phyloP scores from a whole-genome alignment of 2,329 filamentous ascomycete species.

The Colletotrichum limetticola region DNA sequence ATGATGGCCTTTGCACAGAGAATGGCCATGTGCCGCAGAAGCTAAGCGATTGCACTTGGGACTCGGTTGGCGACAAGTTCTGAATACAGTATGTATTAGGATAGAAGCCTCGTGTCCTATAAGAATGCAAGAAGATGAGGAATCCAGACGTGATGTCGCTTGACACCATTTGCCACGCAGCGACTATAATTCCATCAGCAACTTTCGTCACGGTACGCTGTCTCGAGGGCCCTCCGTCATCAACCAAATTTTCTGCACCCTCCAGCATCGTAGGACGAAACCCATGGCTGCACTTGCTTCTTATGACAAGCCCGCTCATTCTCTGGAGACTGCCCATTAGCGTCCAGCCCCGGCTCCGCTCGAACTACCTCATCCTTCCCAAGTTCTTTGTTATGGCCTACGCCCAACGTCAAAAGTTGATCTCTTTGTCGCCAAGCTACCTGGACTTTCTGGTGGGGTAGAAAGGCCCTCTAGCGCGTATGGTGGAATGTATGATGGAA shows the following conservation, averaged over 20 bases:
- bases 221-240: not conserved
- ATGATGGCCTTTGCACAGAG: not conserved
- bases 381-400: slow-evolving; percentile 6
- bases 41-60: not conserved
- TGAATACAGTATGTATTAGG: not conserved
- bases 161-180: not conserved
- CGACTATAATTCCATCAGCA: not conserved
- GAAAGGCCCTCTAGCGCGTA: not conserved
- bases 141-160: not conserved
- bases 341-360: not conserved
- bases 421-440: not conserved
- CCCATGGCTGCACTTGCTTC: not conserved
- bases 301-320: slow-evolving; percentile 1
- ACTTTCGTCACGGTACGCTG: not conserved
- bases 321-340: not conserved
- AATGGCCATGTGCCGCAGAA: not conserved
- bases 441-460: not conserved
- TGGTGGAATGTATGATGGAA: not conserved
- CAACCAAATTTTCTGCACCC: not conserved
- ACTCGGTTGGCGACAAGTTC: not conserved
- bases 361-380: not conserved
- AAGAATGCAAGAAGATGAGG: not conserved
- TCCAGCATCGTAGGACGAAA: not conserved
- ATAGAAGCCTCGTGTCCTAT: too few species aligned
- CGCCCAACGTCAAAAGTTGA: not conserved